A percentile compares a stretch with the other conserved stretches of the same genome.
Evolutionary conservation across 805 yeast species (phyloP).

Genomic region (Scheffersomyces lignosus): DNA sequence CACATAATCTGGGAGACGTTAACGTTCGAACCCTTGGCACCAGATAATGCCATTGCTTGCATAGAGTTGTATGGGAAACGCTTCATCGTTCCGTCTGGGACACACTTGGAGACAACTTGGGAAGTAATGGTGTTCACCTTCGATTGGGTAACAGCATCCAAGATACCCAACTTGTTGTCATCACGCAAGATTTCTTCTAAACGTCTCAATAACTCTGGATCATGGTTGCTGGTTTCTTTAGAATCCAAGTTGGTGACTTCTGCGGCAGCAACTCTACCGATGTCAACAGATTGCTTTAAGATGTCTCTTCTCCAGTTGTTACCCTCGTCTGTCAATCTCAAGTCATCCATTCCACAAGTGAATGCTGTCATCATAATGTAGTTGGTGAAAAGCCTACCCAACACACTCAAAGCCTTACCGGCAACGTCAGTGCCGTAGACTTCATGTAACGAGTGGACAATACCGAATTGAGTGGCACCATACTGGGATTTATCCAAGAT

Average conservation of each 20-base stretch:
- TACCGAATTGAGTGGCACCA: constrained; percentile 96
- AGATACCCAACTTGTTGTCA: constrained; percentile 84
- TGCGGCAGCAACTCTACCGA: constrained; percentile 89
- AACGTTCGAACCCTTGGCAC: constrained; percentile 98
- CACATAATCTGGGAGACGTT: constrained; percentile 99
- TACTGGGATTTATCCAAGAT: constrained; percentile 96
- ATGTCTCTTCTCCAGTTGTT: constrained; percentile 86
- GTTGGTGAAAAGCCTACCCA: constrained; percentile 93
- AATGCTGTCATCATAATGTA: constrained; percentile 90
- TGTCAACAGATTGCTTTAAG: constrained; percentile 70
- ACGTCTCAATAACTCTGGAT: constrained; percentile 80
- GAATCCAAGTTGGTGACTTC: constrained; percentile 85
- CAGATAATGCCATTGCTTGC: constrained; percentile 99
- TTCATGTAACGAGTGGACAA: constrained; percentile 94
- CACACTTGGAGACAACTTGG: constrained; percentile 91
- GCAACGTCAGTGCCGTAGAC: constrained; percentile 91
- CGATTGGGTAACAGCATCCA: constrained; percentile 94
- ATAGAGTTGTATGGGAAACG: constrained; percentile 92
- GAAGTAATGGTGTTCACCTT: constrained; percentile 91
- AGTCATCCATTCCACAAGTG: constrained; percentile 99
- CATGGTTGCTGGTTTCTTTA: constrained; percentile 43
- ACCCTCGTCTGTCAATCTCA: constrained; percentile 89
- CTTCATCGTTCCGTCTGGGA: constrained; percentile 95
- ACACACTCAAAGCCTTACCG: constrained; percentile 85
- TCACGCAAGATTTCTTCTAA: constrained; percentile 94